Percentiles rank a stretch among this genome's conserved stretches.
Evolutionary conservation across 305 asterid genomes (phyloP).

Genomic region (Fraxinus xanthoxyloides): DNA sequence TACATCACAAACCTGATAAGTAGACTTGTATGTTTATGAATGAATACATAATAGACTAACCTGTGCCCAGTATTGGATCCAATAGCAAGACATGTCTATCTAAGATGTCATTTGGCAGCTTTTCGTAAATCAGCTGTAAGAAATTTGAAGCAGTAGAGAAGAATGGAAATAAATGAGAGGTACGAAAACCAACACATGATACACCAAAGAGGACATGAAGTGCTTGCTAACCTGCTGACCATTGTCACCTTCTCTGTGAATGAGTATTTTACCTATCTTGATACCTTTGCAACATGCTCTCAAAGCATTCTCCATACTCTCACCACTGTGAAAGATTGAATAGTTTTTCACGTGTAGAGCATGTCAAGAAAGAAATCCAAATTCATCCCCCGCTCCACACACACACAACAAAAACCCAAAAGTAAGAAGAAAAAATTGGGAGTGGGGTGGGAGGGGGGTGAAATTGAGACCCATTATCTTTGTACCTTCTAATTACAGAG

Average conservation of each 20-base stretch:
- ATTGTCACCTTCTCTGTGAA: slow-evolving; percentile 87
- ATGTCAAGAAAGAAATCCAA: not conserved
- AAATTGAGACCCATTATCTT: not conserved
- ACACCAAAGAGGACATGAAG: not conserved
- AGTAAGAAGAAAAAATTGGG: not conserved
- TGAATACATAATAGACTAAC: slow-evolving; percentile 34
- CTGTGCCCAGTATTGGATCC: slow-evolving; percentile 91
- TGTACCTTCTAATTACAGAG: slow-evolving; percentile 90
- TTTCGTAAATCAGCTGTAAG: slow-evolving; percentile 79
- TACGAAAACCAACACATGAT: not conserved
- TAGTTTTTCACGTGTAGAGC: not conserved
- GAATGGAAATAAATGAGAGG: slow-evolving; percentile 12
- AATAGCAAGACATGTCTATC: slow-evolving; percentile 78
- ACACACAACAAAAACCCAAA: not conserved
- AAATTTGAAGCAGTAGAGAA: not conserved
- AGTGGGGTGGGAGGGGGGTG: not conserved
- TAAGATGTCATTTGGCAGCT: slow-evolving; percentile 77
- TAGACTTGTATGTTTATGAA: not conserved
- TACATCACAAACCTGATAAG: not conserved
- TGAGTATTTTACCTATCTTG: slow-evolving; percentile 85
- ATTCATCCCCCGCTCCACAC: not conserved
- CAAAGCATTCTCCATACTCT: slow-evolving; percentile 95
- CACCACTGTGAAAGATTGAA: slow-evolving; percentile 56
- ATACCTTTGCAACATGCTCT: slow-evolving; percentile 95
- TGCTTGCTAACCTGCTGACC: slow-evolving; percentile 67